Conservation (phyloP, 2,329 filamentous ascomycete genomes). For the Aspergillus tamarii region DNA sequence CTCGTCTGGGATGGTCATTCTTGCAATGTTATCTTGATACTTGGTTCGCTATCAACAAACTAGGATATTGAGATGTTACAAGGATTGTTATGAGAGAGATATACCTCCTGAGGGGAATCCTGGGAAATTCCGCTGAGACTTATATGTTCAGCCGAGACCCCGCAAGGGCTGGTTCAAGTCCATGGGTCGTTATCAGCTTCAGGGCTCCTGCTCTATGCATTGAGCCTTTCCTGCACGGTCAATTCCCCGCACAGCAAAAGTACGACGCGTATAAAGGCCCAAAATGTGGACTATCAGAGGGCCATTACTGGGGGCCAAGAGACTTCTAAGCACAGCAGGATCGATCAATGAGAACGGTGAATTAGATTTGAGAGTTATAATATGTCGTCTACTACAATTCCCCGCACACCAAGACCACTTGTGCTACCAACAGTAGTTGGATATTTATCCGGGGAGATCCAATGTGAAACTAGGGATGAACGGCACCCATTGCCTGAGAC, state of each 20-base stretch:
- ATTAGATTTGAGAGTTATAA: not conserved
- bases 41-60: not conserved
- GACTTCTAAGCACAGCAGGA: not conserved
- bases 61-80: not conserved
- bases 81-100: not conserved
- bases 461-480: not conserved
- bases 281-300: not conserved
- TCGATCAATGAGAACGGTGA: not conserved
- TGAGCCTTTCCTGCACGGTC: not conserved
- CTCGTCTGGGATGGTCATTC: slow-evolving; percentile 72
- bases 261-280: not conserved
- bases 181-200: not conserved
- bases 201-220: not conserved
- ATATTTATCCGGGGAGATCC: not conserved
- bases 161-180: not conserved
- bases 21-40: not conserved
- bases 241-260: slow-evolving; percentile 1
- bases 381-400: not conserved
- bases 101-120: not conserved
- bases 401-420: not conserved
- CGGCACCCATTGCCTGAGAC: not conserved
- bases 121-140: not conserved
- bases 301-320: not conserved
- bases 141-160: not conserved
- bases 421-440: not conserved